Conservation (phyloP, 345 rosid species). For the Citrus medica region DNA sequence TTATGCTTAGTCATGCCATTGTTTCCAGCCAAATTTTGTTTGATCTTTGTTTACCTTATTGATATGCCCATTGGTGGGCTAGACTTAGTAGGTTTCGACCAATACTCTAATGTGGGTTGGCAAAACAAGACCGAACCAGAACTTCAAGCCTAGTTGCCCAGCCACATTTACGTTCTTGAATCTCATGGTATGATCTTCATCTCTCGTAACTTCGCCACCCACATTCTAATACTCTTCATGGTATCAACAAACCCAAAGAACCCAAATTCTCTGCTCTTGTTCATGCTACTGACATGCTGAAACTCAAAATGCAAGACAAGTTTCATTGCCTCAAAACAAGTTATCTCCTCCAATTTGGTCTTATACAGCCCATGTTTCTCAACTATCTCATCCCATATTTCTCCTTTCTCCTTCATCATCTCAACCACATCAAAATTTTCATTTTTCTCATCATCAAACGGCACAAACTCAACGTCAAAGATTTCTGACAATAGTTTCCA, state of each 20-base stretch:
- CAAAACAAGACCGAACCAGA: no score
- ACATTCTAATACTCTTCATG: neutral
- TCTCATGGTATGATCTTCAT: neutral
- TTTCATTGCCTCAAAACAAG: constrained; percentile 16
- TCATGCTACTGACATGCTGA: constrained; percentile 37
- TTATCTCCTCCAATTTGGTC: constrained; percentile 27
- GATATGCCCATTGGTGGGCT: neutral
- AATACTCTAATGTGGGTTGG: no score
- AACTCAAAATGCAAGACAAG: constrained; percentile 17
- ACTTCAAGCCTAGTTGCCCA: no score
- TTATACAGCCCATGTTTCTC: constrained; percentile 12
- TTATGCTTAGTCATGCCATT: no score
- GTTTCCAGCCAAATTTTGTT: no score
- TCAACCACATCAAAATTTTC: constrained; percentile 13
- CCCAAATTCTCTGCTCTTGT: constrained; percentile 24
- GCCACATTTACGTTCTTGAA: no score
- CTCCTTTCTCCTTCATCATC: constrained; percentile 12
- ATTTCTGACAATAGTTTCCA: constrained; percentile 21
- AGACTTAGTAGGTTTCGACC: no score
- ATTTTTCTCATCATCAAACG: constrained; percentile 15
- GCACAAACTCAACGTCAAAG: constrained; percentile 18
- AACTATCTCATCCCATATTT: constrained; percentile 27
- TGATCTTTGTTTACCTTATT: no score
- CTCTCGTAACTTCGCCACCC: neutral
- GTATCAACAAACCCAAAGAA: neutral